phyloP scores from a whole-genome alignment of 805 yeast species.

The Nakazawaea wyomingensis region DNA sequence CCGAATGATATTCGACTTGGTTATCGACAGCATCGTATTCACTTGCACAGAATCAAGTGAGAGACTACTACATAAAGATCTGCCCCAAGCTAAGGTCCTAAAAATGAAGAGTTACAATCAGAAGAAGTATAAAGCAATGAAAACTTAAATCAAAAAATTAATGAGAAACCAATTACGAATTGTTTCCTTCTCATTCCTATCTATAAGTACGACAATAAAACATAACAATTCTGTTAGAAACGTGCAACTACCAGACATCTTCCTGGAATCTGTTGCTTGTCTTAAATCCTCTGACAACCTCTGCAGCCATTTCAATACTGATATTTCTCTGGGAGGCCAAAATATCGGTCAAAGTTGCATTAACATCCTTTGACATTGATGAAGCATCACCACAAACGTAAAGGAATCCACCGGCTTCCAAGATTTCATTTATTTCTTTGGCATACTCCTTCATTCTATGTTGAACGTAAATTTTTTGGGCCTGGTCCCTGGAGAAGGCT shows the following conservation, averaged over 20 bases:
- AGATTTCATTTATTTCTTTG: conserved; percentile 48
- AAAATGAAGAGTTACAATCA: too few relatives aligned
- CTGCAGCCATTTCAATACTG: conserved; percentile 63
- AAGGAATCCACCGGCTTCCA: conserved; percentile 71
- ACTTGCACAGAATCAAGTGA: too few relatives aligned
- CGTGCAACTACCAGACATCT: conserved; percentile 97
- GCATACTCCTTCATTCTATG: conserved; percentile 57
- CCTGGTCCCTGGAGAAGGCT: conserved; percentile 80
- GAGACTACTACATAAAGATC: too few relatives aligned
- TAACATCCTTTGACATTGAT: conserved; percentile 93
- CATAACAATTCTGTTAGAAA: too few relatives aligned
- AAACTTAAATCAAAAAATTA: too few relatives aligned
- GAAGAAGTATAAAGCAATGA: too few relatives aligned
- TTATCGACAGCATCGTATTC: too few relatives aligned
- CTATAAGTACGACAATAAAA: too few relatives aligned
- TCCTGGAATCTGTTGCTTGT: conserved; percentile 90
- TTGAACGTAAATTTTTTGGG: conserved; percentile 75
- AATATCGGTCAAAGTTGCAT: conserved; percentile 58
- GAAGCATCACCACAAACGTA: conserved; percentile 98
- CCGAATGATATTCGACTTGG: too few relatives aligned
- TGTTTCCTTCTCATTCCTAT: too few relatives aligned
- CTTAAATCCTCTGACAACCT: conserved; percentile 70
- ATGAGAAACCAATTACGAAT: too few relatives aligned
- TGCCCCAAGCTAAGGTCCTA: too few relatives aligned
- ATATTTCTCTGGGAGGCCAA: conserved; percentile 59